Percentiles rank a stretch among this genome's conserved stretches.
Conservation (phyloP, 2,329 filamentous ascomycete species). For the Diplocarpon mali region DNA sequence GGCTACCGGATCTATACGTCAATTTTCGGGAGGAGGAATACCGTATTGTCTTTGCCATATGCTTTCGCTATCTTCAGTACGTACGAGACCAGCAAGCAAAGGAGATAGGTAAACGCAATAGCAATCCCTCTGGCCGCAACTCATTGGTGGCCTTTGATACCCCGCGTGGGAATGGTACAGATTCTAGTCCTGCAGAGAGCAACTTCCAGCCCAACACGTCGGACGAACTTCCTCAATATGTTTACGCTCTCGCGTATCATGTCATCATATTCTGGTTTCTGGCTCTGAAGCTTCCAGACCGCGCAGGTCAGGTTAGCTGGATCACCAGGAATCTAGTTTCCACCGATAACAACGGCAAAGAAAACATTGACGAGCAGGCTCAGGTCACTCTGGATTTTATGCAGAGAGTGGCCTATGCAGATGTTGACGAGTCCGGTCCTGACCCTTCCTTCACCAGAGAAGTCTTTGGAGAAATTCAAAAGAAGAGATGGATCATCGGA, state of each 20-base stretch:
- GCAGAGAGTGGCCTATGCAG: conserved; percentile 77
- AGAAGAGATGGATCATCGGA: conserved; percentile 61
- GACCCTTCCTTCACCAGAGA: conserved; percentile 55
- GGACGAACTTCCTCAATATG: conserved; percentile 82
- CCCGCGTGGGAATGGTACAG: conserved; percentile 22
- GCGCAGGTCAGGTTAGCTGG: conserved; percentile 76
- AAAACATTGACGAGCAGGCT: conserved; percentile 80
- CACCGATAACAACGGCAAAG: conserved; percentile 61
- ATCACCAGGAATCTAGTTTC: conserved; percentile 78
- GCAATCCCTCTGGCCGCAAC: conserved; percentile 25
- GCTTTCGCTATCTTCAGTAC: conserved; percentile 85
- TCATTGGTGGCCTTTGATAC: conserved; percentile 13
- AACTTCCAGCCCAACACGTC: conserved; percentile 33
- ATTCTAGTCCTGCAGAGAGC: conserved; percentile 33
- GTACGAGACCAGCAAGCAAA: conserved; percentile 53
- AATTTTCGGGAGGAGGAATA: conserved; percentile 90
- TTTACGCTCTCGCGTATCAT: conserved; percentile 87
- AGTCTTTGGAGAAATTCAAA: conserved; percentile 53
- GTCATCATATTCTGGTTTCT: conserved; percentile 97
- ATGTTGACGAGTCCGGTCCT: conserved; percentile 65
- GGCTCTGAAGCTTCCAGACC: conserved; percentile 72
- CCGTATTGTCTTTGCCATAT: conserved; percentile 88
- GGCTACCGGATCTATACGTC: conserved; percentile 72
- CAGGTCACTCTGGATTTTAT: conserved; percentile 92
- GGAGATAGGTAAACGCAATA: conserved; percentile 28